Conservation (phyloP, 306 rosid genomes). For the Vigna nakashimae region DNA sequence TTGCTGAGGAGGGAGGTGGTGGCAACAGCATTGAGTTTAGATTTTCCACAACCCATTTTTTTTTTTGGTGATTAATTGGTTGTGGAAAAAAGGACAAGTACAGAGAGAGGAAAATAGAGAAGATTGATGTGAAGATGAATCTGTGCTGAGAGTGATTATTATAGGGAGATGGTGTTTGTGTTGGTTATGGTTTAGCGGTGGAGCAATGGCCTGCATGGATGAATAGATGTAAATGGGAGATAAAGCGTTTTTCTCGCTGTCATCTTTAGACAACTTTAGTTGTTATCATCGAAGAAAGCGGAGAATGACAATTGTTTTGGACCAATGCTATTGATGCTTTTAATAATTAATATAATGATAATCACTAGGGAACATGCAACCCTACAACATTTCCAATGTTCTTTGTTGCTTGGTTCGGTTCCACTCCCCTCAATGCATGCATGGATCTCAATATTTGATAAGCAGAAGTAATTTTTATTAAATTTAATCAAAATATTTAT, state of each 20-base stretch:
- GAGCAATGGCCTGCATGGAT: constrained; percentile 45
- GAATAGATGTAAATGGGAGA: constrained; percentile 39
- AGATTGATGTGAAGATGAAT: constrained; percentile 8
- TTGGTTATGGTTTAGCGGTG: constrained; percentile 51
- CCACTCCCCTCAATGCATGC: not conserved
- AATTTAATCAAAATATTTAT: no score
- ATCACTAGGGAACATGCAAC: constrained; percentile 15
- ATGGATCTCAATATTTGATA: not conserved
- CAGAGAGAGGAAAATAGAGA: not conserved
- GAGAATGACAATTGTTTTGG: constrained; percentile 29
- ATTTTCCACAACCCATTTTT: constrained; percentile 92
- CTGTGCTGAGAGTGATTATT: not conserved
- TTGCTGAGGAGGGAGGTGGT: constrained; percentile 59
- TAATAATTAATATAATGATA: not conserved
- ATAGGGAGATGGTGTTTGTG: not conserved
- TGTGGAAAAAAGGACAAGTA: not conserved
- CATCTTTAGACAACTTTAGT: constrained; percentile 30
- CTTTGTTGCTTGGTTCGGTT: not conserved
- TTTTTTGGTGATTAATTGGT: not conserved
- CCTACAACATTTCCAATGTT: not conserved
- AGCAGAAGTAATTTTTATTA: no score
- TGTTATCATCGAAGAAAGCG: constrained; percentile 24
- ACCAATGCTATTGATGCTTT: constrained; percentile 6
- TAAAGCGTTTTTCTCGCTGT: constrained; percentile 32
- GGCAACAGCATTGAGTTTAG: constrained; percentile 73